These are phyloP conservation scores for Monosporascus sp. DNA, from an alignment of 2,329 filamentous ascomycete species.

Conservation along the genomic window DNA sequence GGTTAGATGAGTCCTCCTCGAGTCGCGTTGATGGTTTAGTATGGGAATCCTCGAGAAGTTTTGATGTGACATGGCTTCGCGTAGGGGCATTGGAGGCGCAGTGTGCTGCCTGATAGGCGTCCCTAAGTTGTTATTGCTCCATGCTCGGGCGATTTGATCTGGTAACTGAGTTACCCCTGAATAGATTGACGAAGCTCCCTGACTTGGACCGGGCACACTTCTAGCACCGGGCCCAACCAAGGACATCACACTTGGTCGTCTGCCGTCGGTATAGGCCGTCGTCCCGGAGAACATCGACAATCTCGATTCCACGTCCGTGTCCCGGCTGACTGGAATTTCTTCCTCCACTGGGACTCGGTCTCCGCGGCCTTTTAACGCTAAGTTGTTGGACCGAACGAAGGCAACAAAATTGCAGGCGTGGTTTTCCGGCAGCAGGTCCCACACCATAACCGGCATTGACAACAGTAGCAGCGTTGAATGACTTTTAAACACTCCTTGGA, in stretches of 20 bases:
- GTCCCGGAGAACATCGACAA: constrained; percentile 24
- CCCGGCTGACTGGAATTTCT: constrained; percentile 11
- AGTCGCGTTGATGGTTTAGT: constrained; percentile 40
- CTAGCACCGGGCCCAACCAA: constrained; percentile 14
- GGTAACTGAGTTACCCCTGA: background rate
- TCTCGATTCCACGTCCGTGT: constrained; percentile 18
- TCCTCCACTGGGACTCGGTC: constrained; percentile 9
- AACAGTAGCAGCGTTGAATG: constrained; percentile 54
- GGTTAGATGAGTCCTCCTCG: constrained; percentile 34
- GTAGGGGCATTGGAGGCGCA: constrained; percentile 9
- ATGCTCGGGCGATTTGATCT: background rate
- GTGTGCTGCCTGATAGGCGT: constrained; percentile 10
- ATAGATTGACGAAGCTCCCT: background rate
- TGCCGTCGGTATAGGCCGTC: constrained; percentile 18
- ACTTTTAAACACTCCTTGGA: constrained; percentile 58
- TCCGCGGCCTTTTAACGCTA: constrained; percentile 32
- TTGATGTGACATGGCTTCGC: constrained; percentile 17
- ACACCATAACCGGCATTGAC: constrained; percentile 55
- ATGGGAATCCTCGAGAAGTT: constrained; percentile 37
- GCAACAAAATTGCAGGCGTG: constrained; percentile 53
- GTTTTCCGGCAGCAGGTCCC: constrained; percentile 55
- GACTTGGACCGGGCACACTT: background rate
- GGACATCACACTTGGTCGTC: constrained; percentile 6
- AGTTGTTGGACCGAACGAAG: constrained; percentile 55
- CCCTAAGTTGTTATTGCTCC: background rate